Evolutionary conservation across 2,329 filamentous ascomycete species (phyloP).

Genomic region (Paracoccidioides brasiliensis): DNA sequence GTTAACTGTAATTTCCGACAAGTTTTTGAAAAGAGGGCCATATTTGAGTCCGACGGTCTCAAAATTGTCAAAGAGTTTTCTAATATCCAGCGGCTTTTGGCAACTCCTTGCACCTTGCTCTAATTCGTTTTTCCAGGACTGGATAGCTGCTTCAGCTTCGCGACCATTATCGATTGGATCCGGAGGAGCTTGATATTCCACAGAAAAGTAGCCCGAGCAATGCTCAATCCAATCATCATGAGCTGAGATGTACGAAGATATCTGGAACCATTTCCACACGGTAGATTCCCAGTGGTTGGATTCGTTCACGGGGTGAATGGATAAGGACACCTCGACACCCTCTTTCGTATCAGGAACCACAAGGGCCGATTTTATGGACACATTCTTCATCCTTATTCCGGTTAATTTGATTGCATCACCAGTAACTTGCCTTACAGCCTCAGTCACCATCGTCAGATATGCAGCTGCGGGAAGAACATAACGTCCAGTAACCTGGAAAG

Average conservation of each 20-base stretch:
- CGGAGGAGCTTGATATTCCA: conserved; percentile 12
- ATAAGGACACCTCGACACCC: conserved; percentile 20
- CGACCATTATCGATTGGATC: conserved; percentile 13
- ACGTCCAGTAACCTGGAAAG: not conserved
- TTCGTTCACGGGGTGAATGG: conserved; percentile 15
- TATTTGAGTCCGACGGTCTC: conserved; percentile 18
- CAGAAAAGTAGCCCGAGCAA: conserved; percentile 20
- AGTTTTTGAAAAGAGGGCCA: conserved; percentile 21
- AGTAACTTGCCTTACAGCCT: conserved; percentile 17
- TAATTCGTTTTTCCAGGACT: conserved; percentile 10
- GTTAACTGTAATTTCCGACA: conserved; percentile 14
- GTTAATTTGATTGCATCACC: conserved; percentile 1
- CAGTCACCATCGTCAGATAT: conserved; percentile 20
- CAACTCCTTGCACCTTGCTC: conserved; percentile 12
- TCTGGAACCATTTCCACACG: conserved; percentile 19
- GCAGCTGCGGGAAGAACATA: conserved; percentile 19
- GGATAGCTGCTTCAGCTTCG: conserved; percentile 13
- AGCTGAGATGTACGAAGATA: conserved; percentile 19
- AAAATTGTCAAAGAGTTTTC: conserved; percentile 17
- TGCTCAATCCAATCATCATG: conserved; percentile 24
- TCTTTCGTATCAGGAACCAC: conserved; percentile 20
- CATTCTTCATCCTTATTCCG: conserved; percentile 6
- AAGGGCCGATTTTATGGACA: conserved; percentile 19
- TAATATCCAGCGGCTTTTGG: conserved; percentile 13
- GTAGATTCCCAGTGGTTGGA: conserved; percentile 10